Conservation (phyloP, 441 rosid genomes). For the Melastoma candidum region DNA sequence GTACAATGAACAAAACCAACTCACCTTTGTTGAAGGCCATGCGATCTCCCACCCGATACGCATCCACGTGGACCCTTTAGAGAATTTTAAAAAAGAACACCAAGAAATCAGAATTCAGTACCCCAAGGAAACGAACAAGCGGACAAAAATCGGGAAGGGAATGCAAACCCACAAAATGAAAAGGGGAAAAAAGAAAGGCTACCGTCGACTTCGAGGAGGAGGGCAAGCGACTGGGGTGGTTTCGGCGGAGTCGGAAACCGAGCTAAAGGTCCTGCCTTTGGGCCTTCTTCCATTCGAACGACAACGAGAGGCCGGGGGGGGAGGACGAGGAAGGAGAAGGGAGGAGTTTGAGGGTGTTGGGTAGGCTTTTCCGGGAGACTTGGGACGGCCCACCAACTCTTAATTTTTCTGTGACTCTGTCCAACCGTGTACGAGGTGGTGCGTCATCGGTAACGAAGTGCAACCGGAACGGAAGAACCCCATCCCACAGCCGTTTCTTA, state of each 20-base stretch:
- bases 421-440: too few species aligned
- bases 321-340: too few species aligned
- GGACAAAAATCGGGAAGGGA: background rate
- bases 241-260: slow-evolving; percentile 21
- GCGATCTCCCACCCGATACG: slow-evolving; percentile 66
- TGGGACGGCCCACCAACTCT: too few species aligned
- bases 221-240: slow-evolving; percentile 44
- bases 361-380: too few species aligned
- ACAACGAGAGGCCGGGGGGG: too few species aligned
- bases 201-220: slow-evolving; percentile 94
- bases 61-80: slow-evolving; percentile 75
- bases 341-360: too few species aligned
- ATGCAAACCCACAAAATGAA: background rate
- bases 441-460: too few species aligned
- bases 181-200: background rate
- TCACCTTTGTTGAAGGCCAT: slow-evolving; percentile 80
- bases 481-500: too few species aligned
- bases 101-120: background rate
- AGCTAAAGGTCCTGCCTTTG: slow-evolving; percentile 20
- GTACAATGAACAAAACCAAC: slow-evolving; percentile 12
- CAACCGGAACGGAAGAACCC: too few species aligned
- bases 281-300: too few species aligned
- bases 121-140: background rate
- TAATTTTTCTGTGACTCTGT: too few species aligned
- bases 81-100: background rate